phyloP scores from a whole-genome alignment of 208 protist genomes.

The Wallacemonas sp. region DNA sequence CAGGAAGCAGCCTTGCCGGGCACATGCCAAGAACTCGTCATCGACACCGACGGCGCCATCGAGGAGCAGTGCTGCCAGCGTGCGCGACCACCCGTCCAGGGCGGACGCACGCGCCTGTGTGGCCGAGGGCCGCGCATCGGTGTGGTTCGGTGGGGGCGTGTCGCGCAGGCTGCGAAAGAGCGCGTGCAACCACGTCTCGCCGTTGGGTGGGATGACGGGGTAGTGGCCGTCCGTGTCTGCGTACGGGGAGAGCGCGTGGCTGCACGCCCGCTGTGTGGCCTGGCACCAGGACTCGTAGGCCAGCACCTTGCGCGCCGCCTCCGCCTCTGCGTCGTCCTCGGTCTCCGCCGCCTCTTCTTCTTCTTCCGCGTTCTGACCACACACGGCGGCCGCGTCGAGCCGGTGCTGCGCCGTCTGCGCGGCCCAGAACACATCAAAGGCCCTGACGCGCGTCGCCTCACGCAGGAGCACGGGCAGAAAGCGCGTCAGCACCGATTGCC shows the following conservation, averaged over 20 bases:
- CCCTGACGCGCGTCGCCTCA: neutral
- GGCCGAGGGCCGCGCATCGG: too few species aligned
- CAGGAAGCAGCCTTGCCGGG: constrained; percentile 19
- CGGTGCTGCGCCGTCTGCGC: constrained; percentile 6
- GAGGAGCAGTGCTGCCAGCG: neutral
- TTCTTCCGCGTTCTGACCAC: neutral
- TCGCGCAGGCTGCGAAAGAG: constrained; percentile 36
- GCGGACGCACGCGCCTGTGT: neutral
- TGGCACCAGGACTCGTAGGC: constrained; percentile 43
- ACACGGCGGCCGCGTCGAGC: neutral
- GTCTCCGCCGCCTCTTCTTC: neutral
- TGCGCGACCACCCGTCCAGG: constrained; percentile 16
- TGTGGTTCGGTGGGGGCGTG: constrained; percentile 10
- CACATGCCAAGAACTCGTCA: neutral
- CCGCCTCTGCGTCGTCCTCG: constrained; percentile 9
- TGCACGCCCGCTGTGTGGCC: constrained; percentile 51
- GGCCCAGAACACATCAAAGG: constrained; percentile 15
- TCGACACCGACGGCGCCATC: neutral
- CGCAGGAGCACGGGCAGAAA: constrained; percentile 6
- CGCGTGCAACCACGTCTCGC: constrained; percentile 52
- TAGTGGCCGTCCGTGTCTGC: constrained; percentile 73
- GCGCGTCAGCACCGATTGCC: neutral
- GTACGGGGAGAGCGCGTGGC: constrained; percentile 60
- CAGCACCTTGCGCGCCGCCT: neutral
- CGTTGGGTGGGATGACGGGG: constrained; percentile 16